Conservation (phyloP, 257 asterid species). For the Fraxinus cuspidata region DNA sequence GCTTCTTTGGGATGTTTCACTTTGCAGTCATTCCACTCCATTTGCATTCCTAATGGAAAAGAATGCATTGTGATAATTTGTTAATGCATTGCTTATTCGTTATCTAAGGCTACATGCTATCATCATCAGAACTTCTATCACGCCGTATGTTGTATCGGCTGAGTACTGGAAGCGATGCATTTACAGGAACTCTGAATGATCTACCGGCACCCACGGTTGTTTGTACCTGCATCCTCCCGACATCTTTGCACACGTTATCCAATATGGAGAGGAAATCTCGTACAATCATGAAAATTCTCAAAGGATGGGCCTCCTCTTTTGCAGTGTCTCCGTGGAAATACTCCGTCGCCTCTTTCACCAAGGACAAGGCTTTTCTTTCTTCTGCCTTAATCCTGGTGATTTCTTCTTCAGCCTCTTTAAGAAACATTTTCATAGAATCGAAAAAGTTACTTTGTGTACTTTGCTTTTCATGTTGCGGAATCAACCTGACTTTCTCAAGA, state of each 20-base stretch:
- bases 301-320: slow-evolving; percentile 95
- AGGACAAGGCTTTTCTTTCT: slow-evolving; percentile 64
- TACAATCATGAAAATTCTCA: slow-evolving; percentile 81
- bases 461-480: slow-evolving; percentile 56
- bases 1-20: slow-evolving; percentile 8
- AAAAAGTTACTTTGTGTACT: slow-evolving; percentile 63
- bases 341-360: slow-evolving; percentile 84
- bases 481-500: slow-evolving; percentile 66
- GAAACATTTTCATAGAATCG: slow-evolving; percentile 67
- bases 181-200: slow-evolving; percentile 76
- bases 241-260: slow-evolving; percentile 88
- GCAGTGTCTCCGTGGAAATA: slow-evolving; percentile 94
- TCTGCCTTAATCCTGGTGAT: slow-evolving; percentile 59
- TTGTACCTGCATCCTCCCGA: slow-evolving; percentile 72
- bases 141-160: slow-evolving; percentile 54
- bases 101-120: slow-evolving; percentile 43
- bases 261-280: slow-evolving; percentile 78
- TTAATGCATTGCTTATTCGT: background rate
- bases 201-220: slow-evolving; percentile 73
- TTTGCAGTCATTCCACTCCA: slow-evolving; percentile 4
- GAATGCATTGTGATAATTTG: background rate
- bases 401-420: slow-evolving; percentile 68
- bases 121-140: slow-evolving; percentile 44
- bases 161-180: slow-evolving; percentile 65
- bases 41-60: background rate